Percentiles rank a stretch among this genome's conserved stretches.
These are phyloP conservation scores for Agapanthus africanus DNA, from an alignment of 106 monocot genomes.

Conservation along the genomic window DNA sequence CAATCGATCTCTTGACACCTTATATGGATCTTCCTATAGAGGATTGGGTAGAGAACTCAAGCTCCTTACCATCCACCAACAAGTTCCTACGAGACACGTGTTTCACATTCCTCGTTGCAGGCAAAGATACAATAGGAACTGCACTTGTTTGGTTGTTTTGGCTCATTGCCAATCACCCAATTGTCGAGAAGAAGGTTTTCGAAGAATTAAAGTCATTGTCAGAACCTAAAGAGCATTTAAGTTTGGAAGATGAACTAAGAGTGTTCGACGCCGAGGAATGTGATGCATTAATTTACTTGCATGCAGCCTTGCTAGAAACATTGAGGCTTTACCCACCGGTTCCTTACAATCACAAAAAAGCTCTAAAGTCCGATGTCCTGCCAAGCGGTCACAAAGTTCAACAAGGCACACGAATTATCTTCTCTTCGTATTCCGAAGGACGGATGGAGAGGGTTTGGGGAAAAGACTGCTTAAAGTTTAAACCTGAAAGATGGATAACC, in stretches of 20 bases:
- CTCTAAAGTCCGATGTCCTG: slow-evolving; percentile 20
- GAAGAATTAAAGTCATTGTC: slow-evolving; percentile 37
- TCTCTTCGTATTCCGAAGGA: slow-evolving; percentile 33
- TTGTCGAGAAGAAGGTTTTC: slow-evolving; percentile 28
- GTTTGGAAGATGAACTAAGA: neutral
- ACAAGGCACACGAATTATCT: slow-evolving; percentile 24
- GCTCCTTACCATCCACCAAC: neutral
- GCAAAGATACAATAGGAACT: slow-evolving; percentile 41
- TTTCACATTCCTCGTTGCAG: slow-evolving; percentile 46
- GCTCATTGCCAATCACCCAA: slow-evolving; percentile 30
- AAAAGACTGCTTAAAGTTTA: slow-evolving; percentile 55
- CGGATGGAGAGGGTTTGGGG: slow-evolving; percentile 64
- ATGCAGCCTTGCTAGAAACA: slow-evolving; percentile 50
- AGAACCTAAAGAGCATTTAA: no score
- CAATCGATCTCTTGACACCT: slow-evolving; percentile 15
- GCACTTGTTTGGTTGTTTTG: slow-evolving; percentile 68
- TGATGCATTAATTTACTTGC: slow-evolving; percentile 33
- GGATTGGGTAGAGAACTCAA: neutral
- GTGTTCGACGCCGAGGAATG: neutral
- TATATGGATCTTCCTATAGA: neutral
- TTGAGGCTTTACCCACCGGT: slow-evolving; percentile 57
- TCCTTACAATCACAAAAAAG: slow-evolving; percentile 46
- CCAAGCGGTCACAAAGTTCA: slow-evolving; percentile 40
- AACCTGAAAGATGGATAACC: slow-evolving; percentile 60
- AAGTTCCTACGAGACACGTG: slow-evolving; percentile 38